Conservation (phyloP, 257 asterid species). For the Fraxinus excelsior region DNA sequence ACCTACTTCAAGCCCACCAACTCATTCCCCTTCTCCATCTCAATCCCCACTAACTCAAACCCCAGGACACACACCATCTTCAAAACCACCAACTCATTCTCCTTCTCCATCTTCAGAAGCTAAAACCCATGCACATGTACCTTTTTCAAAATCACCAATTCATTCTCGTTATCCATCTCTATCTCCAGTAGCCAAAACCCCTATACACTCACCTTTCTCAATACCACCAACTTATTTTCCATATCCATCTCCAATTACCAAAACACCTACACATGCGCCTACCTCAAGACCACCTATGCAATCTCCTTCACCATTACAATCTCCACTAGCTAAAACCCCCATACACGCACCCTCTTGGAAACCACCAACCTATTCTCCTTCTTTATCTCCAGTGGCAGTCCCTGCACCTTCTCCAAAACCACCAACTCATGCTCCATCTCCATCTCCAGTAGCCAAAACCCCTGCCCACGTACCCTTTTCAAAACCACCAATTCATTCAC, state of each 20-base stretch:
- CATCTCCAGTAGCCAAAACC: not conserved
- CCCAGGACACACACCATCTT: not conserved
- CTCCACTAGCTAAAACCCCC: too few relatives aligned
- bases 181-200: not conserved
- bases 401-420: not conserved
- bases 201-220: not conserved
- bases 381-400: not conserved
- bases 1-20: not conserved
- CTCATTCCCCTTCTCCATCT: not conserved
- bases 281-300: not conserved
- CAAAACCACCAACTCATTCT: not conserved
- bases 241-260: not conserved
- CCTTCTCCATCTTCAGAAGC: not conserved
- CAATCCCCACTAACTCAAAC: not conserved
- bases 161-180: not conserved
- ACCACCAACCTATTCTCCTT: not conserved
- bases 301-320: not conserved
- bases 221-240: not conserved
- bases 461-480: not conserved
- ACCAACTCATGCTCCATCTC: not conserved
- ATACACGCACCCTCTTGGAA: not conserved
- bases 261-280: not conserved
- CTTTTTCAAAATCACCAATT: not conserved
- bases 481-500: slow-evolving; percentile 11
- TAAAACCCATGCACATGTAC: not conserved